phyloP scores from a whole-genome alignment of 371 early-diverging fungal species.

The Lichtheimia ramosa region DNA sequence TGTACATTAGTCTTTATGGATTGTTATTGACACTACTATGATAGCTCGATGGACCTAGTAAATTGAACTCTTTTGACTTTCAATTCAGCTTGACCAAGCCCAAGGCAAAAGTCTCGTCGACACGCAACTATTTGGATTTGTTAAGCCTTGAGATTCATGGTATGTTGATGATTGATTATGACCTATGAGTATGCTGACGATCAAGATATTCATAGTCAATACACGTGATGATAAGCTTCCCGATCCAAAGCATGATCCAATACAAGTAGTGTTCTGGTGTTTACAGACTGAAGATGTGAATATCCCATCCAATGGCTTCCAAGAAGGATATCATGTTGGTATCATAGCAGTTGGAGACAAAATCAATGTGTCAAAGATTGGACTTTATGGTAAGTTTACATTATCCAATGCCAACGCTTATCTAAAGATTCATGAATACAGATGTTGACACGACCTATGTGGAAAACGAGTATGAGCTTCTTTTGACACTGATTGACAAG shows the following conservation, averaged over 20 bases:
- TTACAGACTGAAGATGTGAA: constrained; percentile 42
- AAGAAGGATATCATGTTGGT: constrained; percentile 38
- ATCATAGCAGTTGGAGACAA: constrained; percentile 27
- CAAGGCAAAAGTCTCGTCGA: constrained; percentile 12
- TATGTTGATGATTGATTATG: neutral
- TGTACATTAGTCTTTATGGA: too few relatives aligned
- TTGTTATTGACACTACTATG: too few relatives aligned
- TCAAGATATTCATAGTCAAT: constrained; percentile 20
- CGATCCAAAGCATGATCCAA: constrained; percentile 55
- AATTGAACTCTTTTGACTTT: constrained; percentile 57
- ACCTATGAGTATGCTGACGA: neutral
- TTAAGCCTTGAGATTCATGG: constrained; percentile 49
- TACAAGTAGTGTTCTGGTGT: constrained; percentile 62
- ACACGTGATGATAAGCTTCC: constrained; percentile 54
- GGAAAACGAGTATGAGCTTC: constrained; percentile 52
- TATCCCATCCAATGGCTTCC: constrained; percentile 42
- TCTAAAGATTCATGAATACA: neutral
- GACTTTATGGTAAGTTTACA: constrained; percentile 21
- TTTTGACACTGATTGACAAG: constrained; percentile 47
- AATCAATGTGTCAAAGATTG: constrained; percentile 32
- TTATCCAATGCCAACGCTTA: neutral
- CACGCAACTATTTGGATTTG: constrained; percentile 31
- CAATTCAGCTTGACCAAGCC: constrained; percentile 57
- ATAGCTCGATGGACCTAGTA: constrained; percentile 62
- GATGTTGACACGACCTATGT: constrained; percentile 35